Base-by-base conservation (phyloP, 176 grass and related monocot species). In the Aegilops sharonensis region DNA sequence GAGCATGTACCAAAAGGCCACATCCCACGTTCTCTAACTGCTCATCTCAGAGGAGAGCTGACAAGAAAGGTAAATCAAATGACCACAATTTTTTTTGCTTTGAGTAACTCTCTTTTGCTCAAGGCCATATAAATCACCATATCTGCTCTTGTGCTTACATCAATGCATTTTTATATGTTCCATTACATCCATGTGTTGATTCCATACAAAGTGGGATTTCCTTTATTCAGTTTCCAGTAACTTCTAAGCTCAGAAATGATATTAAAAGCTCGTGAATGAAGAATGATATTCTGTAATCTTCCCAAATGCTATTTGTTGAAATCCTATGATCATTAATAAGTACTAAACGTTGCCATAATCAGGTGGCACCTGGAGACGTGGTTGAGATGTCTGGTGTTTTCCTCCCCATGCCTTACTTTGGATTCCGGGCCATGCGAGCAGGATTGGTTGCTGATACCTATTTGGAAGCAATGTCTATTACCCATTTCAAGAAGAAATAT, bases 401-500 rank as follows among this genome's bases (percentile, higher is more conserved):
- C 68, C 92, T 99, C 63, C 97, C 97, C 59, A 99, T 99, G 84
- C 97, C 97, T 67, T 99, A 99, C 81, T 90, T 79, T 29, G 97
- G 97, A 18, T 99, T 99, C 82, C 81, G 94, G 88, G 97, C 94
- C 43, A 95, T 99, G 91, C 97, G 94, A 5, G 97, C 97, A 15
- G 97, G 97, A 85, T 93, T 99, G 86, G 97, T 99, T 94, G 97
- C 97, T 76, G 97, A 99, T 75, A 99, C 97, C 43, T 99, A 94
- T 81, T 93, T 99, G 89, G 97, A 99, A 89, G 87, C 90, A 76
- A 99, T 99, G 97, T 99, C 92, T 56, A 84, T 99, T 59, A 97
- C 90, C 72, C 97, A 99, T 83, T 94, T 97, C 87, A 99, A 99
- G 94, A 99, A 99, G 87, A 99, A 94, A 94, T 99, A 99, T 81